Evolutionary conservation across 306 rosid species (phyloP).

Genomic region (Parietaria judaica): DNA sequence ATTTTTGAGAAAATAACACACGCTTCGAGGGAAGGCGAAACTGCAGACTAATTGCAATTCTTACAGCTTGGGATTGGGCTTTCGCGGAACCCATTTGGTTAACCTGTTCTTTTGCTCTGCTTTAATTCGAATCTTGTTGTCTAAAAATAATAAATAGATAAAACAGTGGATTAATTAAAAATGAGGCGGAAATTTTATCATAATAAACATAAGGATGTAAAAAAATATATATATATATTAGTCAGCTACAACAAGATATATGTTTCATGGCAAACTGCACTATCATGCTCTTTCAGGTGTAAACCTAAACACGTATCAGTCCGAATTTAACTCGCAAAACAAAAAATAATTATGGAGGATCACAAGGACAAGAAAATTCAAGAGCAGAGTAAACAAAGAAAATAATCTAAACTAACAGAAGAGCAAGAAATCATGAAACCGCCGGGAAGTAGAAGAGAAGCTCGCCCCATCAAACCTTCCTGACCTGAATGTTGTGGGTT

Average conservation of each 20-base stretch:
- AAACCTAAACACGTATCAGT: no score
- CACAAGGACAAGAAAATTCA: background rate
- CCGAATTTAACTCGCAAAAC: background rate
- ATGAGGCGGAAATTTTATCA: background rate
- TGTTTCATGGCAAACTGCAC: background rate
- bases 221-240: no score
- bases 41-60: no score
- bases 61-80: no score
- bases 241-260: constrained; percentile 1
- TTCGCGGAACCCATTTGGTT: no score
- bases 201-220: background rate
- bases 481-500: constrained; percentile 91
- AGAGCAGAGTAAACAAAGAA: background rate
- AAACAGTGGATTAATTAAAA: background rate
- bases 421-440: background rate
- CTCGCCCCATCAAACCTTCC: constrained; percentile 38
- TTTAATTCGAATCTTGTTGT: no score
- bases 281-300: background rate
- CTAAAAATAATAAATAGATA: no score
- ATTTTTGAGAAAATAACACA: no score
- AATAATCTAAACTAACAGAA: constrained; percentile 7
- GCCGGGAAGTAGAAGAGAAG: background rate
- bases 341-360: background rate
- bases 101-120: no score
- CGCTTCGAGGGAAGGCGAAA: no score